These are phyloP conservation scores for Lasiodiplodia sp. DNA, from an alignment of 2,329 filamentous ascomycete species.

Conservation along the genomic window DNA sequence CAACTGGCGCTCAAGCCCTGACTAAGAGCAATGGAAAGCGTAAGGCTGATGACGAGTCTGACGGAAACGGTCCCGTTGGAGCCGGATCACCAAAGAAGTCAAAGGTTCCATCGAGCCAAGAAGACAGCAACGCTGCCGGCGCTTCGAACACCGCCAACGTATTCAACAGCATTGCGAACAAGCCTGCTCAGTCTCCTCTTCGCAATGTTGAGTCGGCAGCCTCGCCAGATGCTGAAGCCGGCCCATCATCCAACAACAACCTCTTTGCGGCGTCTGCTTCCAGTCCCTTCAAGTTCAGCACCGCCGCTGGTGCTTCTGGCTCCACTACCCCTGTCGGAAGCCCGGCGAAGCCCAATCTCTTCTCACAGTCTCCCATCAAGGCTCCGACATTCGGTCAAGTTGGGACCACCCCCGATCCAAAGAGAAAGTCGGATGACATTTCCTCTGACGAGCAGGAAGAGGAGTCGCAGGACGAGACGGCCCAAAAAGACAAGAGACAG, in stretches of 20 bases:
- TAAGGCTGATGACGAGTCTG: constrained; percentile 14
- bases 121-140: neutral
- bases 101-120: neutral
- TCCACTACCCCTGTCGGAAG: constrained; percentile 27
- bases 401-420: neutral
- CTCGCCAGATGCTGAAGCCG: constrained; percentile 13
- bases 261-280: constrained; percentile 16
- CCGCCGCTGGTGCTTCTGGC: neutral
- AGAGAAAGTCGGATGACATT: constrained; percentile 16
- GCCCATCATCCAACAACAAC: constrained; percentile 3
- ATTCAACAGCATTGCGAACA: constrained; percentile 28
- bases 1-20: neutral
- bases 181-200: constrained; percentile 21
- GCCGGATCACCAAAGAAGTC: constrained; percentile 24
- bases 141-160: constrained; percentile 28
- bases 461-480: constrained; percentile 7
- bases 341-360: constrained; percentile 9
- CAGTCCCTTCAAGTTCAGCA: constrained; percentile 6
- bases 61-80: neutral
- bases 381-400: constrained; percentile 10
- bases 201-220: constrained; percentile 10
- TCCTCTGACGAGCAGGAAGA: constrained; percentile 19
- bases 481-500: constrained; percentile 17
- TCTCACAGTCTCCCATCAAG: constrained; percentile 23
- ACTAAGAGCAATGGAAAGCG: constrained; percentile 20